Conservation (phyloP, 345 rosid species). For the Syzygium aqueum region DNA sequence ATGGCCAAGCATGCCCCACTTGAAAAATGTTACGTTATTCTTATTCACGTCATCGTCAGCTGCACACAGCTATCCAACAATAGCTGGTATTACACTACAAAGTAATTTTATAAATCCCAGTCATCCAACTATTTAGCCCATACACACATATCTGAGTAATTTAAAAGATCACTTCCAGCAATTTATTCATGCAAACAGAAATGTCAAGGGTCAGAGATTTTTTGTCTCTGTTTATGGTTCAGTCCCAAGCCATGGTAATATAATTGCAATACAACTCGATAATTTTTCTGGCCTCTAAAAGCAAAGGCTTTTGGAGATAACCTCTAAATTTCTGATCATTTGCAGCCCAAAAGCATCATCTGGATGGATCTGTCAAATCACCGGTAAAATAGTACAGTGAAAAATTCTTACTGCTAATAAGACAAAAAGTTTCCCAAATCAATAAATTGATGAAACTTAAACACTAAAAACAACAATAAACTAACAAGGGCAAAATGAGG, state of each 20-base stretch:
- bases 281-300: neutral
- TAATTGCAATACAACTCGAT: neutral
- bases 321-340: constrained; percentile 97
- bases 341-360: constrained; percentile 98
- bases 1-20: neutral
- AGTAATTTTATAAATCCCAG: neutral
- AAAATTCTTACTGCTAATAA: neutral
- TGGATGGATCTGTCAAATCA: constrained; percentile 63
- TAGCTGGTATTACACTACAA: neutral
- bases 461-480: constrained; percentile 1
- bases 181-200: neutral
- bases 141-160: neutral
- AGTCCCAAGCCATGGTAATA: neutral
- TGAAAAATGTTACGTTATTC: neutral
- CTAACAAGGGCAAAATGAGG: neutral
- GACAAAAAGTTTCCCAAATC: neutral
- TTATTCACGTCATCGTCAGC: neutral
- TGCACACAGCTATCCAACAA: neutral
- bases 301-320: neutral
- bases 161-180: neutral
- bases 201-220: neutral
- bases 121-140: neutral
- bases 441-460: neutral
- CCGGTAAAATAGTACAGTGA: neutral
- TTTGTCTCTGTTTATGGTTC: neutral